Base-by-base conservation (phyloP, 495 filamentous ascomycete species). In the Trypethelium eluteriae region DNA sequence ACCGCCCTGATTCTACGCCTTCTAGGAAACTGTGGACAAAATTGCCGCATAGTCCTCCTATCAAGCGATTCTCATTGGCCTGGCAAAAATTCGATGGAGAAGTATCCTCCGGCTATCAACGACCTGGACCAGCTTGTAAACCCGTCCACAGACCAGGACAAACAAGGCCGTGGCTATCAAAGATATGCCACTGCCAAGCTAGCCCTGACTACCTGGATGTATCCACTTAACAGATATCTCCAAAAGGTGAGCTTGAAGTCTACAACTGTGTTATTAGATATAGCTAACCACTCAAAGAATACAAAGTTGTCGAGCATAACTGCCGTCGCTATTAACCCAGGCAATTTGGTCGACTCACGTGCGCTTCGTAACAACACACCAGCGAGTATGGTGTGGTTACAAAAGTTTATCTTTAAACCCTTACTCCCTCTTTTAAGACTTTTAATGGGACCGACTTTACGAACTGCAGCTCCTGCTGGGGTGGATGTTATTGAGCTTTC, bases 121-220 rank as follows among this genome's bases (percentile, higher is more conserved):
- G 68, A 71, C 1, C 49, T 53, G 49, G 71, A 75, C 41, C 47
- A 65, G 9, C 64, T 76, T 34, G 46, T 68, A 38, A 69, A 69
- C 39, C 67, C 74, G 1, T 39, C 38, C 9, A 63, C 66, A 10
- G 67, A 71, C 47, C 38, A 62, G 0, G 71, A 79, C 34, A 74
- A 76, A 38, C 69, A 75, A 38, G 81, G 79, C 6, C 68, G 71
- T 6, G 81, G 79, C 0, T 81, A 78, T 39, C 71, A 79, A 64
- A 74, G 76, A 67, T 82, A 83, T 66, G 77, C 74, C 35, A 76
- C 71, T 18, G 77, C 77, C 7, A 82, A 82, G 62, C 67, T 82
- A 14, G 79, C 75, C 12, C 69, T 76, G 34, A 67, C 78, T 12
- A 80, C 76, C 73, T 81, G 77, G 75, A 77, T 77, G 74, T 77